phyloP scores from a whole-genome alignment of 23 red algal genomes.

The Pyropia haitanensis region DNA sequence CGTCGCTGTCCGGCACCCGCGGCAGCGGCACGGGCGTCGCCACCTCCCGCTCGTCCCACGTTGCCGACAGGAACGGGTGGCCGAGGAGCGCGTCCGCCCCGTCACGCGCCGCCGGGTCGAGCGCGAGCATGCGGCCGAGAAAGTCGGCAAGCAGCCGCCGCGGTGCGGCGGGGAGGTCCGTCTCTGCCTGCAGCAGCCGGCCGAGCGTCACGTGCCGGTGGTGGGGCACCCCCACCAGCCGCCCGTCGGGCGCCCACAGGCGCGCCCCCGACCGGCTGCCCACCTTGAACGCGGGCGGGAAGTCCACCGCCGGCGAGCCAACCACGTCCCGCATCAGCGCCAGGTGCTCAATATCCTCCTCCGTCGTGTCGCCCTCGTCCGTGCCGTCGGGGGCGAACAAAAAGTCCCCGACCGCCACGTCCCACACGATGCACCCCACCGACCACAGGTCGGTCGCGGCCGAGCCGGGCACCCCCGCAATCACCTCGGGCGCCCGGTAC shows the following conservation, averaged over 20 bases:
- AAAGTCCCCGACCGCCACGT: conserved; percentile 89
- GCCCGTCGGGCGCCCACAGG: conserved; percentile 49
- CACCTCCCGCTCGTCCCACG: not conserved
- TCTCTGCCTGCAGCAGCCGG: conserved; percentile 58
- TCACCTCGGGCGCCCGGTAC: conserved; percentile 90
- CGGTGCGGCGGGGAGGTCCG: conserved; percentile 36
- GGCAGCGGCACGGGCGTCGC: no score
- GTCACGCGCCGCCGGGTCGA: conserved; percentile 56
- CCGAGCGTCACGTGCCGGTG: conserved; percentile 35
- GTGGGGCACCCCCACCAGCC: conserved; percentile 41
- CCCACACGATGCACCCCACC: conserved; percentile 88
- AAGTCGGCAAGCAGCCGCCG: conserved; percentile 42
- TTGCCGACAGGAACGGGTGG: conserved; percentile 35
- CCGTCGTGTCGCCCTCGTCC: conserved; percentile 62
- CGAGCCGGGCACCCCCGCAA: conserved; percentile 73
- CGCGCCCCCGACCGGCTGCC: conserved; percentile 47
- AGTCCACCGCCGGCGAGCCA: conserved; percentile 28
- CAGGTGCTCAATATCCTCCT: conserved; percentile 61
- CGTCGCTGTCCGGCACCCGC: no score
- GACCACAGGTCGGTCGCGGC: conserved; percentile 93
- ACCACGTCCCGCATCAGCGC: conserved; percentile 86
- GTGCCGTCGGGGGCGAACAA: conserved; percentile 82
- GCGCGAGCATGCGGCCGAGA: conserved; percentile 61
- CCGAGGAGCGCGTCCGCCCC: conserved; percentile 35
- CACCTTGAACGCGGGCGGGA: conserved; percentile 32